Conservation (phyloP, 208 protist species). For the Crithidia brevicula region DNA sequence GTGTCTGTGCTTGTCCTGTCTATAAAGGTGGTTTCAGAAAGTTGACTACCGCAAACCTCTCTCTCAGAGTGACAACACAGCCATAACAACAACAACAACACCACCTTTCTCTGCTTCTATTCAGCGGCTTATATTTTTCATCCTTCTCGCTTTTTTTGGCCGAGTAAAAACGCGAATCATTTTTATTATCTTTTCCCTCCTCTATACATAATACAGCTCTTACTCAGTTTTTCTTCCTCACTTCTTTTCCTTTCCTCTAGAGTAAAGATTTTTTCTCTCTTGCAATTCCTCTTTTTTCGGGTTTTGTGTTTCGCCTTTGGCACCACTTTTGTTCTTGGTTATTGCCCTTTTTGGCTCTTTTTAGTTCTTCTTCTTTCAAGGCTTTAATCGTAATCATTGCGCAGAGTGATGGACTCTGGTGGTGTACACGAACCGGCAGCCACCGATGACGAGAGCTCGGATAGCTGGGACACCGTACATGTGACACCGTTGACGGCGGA, state of each 20-base stretch:
- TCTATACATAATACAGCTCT: not conserved
- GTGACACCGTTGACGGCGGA: constrained; percentile 13
- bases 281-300: not conserved
- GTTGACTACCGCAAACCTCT: no score
- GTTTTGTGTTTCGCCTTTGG: not conserved
- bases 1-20: no score
- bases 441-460: constrained; percentile 3
- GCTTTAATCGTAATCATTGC: not conserved
- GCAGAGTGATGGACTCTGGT: not conserved
- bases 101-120: no score
- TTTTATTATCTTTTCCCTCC: not conserved
- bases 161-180: no score
- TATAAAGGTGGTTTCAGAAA: no score
- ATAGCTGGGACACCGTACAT: constrained; percentile 22
- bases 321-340: not conserved
- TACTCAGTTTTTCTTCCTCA: not conserved
- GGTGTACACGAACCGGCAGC: not conserved
- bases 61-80: no score
- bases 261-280: not conserved
- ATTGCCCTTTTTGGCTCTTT: constrained; percentile 1
- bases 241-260: no score
- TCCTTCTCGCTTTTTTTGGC: no score
- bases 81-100: no score
- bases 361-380: not conserved
- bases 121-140: no score